These are phyloP conservation scores for Flaveria linearis DNA, from an alignment of 129 eudicot species.

Conservation along the genomic window DNA sequence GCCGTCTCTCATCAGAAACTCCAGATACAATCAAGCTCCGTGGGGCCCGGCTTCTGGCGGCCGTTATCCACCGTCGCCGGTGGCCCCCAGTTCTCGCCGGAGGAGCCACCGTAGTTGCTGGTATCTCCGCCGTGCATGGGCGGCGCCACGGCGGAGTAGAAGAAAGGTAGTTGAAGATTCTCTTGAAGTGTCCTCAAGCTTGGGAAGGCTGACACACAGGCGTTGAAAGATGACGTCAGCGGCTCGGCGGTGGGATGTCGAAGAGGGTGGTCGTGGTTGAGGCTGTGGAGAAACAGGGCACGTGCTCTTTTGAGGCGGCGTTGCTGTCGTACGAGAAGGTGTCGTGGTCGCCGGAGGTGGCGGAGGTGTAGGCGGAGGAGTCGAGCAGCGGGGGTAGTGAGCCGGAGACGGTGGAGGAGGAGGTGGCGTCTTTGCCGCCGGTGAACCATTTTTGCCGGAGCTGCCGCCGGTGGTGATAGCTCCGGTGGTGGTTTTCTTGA, in stretches of 20 bases:
- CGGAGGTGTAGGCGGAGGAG: constrained; percentile 49
- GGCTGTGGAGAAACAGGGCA: constrained; percentile 99
- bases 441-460: constrained; percentile 44
- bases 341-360: constrained; percentile 39
- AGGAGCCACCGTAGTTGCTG: constrained; percentile 17
- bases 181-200: constrained; percentile 75
- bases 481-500: constrained; percentile 57
- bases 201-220: constrained; percentile 47
- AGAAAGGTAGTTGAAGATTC: constrained; percentile 62
- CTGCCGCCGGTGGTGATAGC: constrained; percentile 32
- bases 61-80: constrained; percentile 15
- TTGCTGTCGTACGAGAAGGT: constrained; percentile 49
- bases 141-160: constrained; percentile 42
- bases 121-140: constrained; percentile 32
- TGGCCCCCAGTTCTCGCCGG: constrained; percentile 43
- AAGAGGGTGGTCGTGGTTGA: constrained; percentile 42
- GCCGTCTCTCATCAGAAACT: constrained; percentile 43
- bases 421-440: constrained; percentile 45
- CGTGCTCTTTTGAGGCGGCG: constrained; percentile 71
- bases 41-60: constrained; percentile 45
- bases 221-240: constrained; percentile 14
- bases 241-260: constrained; percentile 48
- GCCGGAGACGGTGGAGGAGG: constrained; percentile 54
- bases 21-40: constrained; percentile 92
- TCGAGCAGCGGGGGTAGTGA: constrained; percentile 69